Evolutionary conservation across 192 early-diverging fungal genomes (phyloP).

Genomic region (Entomortierella beljakovae): DNA sequence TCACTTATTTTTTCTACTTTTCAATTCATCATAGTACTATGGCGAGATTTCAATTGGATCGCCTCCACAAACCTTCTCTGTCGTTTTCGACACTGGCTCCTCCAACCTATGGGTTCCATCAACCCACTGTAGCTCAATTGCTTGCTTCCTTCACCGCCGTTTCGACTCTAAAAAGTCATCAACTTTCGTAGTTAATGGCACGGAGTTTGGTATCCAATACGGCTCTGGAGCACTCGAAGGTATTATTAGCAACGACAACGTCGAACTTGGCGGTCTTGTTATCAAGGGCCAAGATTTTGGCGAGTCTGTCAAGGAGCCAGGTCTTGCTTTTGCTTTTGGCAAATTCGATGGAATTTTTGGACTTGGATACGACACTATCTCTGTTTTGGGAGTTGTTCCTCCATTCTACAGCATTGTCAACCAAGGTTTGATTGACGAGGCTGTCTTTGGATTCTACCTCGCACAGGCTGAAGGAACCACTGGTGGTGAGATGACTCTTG

Average conservation of each 20-base stretch:
- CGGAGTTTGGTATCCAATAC: slow-evolving; percentile 94
- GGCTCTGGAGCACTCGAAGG: slow-evolving; percentile 96
- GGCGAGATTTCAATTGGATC: slow-evolving; percentile 90
- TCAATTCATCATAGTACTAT: slow-evolving; percentile 77
- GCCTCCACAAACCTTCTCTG: slow-evolving; percentile 92
- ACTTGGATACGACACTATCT: slow-evolving; percentile 88
- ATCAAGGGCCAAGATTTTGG: slow-evolving; percentile 89
- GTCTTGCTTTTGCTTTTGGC: slow-evolving; percentile 95
- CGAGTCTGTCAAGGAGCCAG: slow-evolving; percentile 97
- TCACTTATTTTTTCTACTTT: neutral
- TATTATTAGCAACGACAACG: slow-evolving; percentile 84
- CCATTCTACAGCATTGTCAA: slow-evolving; percentile 96
- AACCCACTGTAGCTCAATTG: slow-evolving; percentile 92
- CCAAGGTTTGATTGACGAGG: slow-evolving; percentile 82
- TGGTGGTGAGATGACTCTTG: slow-evolving; percentile 94
- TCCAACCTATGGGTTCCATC: slow-evolving; percentile 98
- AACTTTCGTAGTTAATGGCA: slow-evolving; percentile 90
- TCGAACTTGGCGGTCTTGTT: slow-evolving; percentile 74
- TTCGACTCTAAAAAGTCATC: slow-evolving; percentile 86
- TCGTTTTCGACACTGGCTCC: slow-evolving; percentile 96
- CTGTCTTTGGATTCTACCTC: slow-evolving; percentile 92
- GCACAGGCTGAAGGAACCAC: slow-evolving; percentile 71
- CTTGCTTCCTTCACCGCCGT: slow-evolving; percentile 94
- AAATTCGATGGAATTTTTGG: slow-evolving; percentile 99
- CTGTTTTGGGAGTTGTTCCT: slow-evolving; percentile 89